Percentiles rank a stretch among this genome's conserved stretches.
Evolutionary conservation across 179 eudicot species (phyloP).

Genomic region (Beta macrorhiza): DNA sequence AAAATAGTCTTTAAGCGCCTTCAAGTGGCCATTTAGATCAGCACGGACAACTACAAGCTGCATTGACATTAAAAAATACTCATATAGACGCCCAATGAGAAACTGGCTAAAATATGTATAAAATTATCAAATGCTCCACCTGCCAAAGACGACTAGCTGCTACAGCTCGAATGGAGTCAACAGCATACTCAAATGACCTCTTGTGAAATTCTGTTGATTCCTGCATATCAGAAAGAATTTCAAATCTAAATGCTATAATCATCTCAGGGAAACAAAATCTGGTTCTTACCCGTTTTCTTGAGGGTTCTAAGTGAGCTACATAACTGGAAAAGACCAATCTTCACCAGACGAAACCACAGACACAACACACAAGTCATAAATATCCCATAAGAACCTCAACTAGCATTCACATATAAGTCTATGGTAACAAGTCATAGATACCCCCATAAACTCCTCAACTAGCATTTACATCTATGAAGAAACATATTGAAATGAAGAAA

Average conservation of each 20-base stretch:
- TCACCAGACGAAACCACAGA: slow-evolving; percentile 8
- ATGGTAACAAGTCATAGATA: background rate
- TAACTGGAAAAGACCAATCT: slow-evolving; percentile 2
- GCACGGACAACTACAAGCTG: slow-evolving; percentile 99
- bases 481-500: slow-evolving; percentile 10
- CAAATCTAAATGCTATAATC: slow-evolving; percentile 1
- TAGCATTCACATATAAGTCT: background rate
- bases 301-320: background rate
- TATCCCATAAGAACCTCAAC: background rate
- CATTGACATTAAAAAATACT: slow-evolving; percentile 27
- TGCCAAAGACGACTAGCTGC: slow-evolving; percentile 99
- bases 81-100: slow-evolving; percentile 15
- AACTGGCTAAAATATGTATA: background rate
- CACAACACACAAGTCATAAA: background rate
- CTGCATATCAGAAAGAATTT: slow-evolving; percentile 42
- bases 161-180: slow-evolving; percentile 79
- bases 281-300: background rate
- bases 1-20: slow-evolving; percentile 96
- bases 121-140: slow-evolving; percentile 39
- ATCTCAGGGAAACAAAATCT: background rate
- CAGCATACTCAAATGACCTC: slow-evolving; percentile 91
- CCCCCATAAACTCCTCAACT: background rate
- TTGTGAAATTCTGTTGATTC: slow-evolving; percentile 95
- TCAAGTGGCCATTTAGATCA: slow-evolving; percentile 92
- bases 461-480: slow-evolving; percentile 12